Evolutionary conservation across 139 green algal genomes (phyloP).

Genomic region (Ulvella scutata): DNA sequence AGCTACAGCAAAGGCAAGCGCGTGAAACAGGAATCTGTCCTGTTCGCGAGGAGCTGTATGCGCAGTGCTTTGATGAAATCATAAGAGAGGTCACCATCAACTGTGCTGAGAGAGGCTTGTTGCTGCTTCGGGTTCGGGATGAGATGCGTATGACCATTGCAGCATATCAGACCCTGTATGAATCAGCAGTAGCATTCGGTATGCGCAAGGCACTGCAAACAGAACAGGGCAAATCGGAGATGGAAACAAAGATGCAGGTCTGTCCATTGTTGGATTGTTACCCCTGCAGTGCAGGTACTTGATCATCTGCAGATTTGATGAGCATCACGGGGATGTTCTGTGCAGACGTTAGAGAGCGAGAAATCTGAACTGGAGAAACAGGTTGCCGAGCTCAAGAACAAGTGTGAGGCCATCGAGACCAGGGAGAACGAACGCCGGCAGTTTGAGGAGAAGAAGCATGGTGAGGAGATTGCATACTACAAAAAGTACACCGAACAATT

Average conservation of each 20-base stretch:
- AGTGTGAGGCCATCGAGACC: constrained; percentile 74
- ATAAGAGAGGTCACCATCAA: constrained; percentile 69
- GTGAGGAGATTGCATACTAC: constrained; percentile 66
- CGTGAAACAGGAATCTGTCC: constrained; percentile 78
- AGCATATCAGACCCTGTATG: constrained; percentile 76
- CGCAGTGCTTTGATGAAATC: constrained; percentile 67
- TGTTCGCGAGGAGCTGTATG: constrained; percentile 78
- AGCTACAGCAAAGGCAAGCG: constrained; percentile 69
- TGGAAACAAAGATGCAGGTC: constrained; percentile 51
- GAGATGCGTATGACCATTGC: constrained; percentile 73
- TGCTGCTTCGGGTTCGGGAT: constrained; percentile 64
- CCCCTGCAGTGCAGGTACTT: no score
- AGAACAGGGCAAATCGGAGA: constrained; percentile 69
- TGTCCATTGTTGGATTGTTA: background rate
- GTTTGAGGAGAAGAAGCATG: constrained; percentile 72
- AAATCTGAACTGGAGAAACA: constrained; percentile 57
- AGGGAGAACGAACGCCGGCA: constrained; percentile 60
- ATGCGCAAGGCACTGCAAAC: constrained; percentile 73
- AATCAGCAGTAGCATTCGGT: constrained; percentile 67
- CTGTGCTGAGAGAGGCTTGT: constrained; percentile 65
- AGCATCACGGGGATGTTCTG: background rate
- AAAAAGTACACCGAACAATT: constrained; percentile 32
- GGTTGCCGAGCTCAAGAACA: constrained; percentile 61
- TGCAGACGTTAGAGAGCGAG: constrained; percentile 33
- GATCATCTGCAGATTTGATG: no score